Base-by-base conservation (phyloP, 495 filamentous ascomycete genomes). In the Bathelium albidoporum region DNA sequence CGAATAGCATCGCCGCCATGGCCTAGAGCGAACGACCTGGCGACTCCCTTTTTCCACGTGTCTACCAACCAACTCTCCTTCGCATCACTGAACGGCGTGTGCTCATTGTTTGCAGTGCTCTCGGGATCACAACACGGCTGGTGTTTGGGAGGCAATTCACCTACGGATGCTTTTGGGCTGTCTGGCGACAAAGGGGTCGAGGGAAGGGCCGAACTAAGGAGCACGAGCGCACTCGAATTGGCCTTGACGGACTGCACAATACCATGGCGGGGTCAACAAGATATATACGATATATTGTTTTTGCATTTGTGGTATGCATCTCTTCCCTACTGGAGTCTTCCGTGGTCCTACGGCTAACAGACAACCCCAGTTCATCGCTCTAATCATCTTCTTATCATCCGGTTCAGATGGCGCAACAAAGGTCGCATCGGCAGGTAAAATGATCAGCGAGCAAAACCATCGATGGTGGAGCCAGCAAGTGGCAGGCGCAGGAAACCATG, bases 221-320 rank as follows among this genome's bases (percentile, higher is more conserved):
- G 49, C 49, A 55, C 49, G 24, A 55, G 49, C 12, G 49, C 49
- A 12, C 24, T 55, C 22, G 24, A 28, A 26, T 3, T 9, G 29
- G 22, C 24, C 5, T 9, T 9, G 29, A 55, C 29, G 43, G 16
- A 0, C 43, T n/a, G 16, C 32, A n/a, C 39, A 12, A 32, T 24
- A 41, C 11, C 24, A 75, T 75, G 73, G 72, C 73, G 12, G 73
- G 71, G 61, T 69, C 70, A 20, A 70, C 72, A 64, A 65, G 74
- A 18, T 76, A 75, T 60, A 53, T 93, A 72, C 90, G 95, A 73
- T 97, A 97, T 77, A 85, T 96, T 67, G 76, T 96, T 64, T 84
- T 97, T 69, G 87, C 91, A 63, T 83, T 90, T 70, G 85, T 95
- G 68, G 94, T 97, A 78, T 73, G 89, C 79, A 45, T 22, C 14